Evolutionary conservation across 371 early-diverging fungal genomes (phyloP).

Genomic region (Mucor saturninus): DNA sequence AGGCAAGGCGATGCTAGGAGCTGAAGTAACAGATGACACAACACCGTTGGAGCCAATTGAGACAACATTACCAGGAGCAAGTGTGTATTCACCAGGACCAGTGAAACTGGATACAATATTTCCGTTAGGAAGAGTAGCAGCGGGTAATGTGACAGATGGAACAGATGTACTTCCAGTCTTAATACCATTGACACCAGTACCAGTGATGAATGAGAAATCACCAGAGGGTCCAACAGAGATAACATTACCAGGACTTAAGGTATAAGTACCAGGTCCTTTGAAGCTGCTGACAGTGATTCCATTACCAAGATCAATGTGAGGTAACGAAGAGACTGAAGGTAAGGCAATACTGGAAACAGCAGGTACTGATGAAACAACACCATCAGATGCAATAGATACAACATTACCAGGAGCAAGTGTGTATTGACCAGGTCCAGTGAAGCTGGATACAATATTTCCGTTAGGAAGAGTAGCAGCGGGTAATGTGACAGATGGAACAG

Average conservation of each 20-base stretch:
- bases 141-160: neutral
- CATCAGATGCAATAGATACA: neutral
- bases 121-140: neutral
- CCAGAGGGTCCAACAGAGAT: neutral
- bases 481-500: neutral
- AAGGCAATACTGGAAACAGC: neutral
- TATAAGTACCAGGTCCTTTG: conserved; percentile 5
- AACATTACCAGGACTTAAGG: neutral
- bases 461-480: neutral
- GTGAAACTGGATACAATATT: neutral
- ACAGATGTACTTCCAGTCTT: neutral
- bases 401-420: conserved; percentile 11
- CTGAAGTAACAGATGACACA: neutral
- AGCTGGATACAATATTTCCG: neutral
- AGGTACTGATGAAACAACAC: neutral
- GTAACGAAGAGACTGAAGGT: neutral
- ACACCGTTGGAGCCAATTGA: neutral
- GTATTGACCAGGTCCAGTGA: conserved; percentile 1
- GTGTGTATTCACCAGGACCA: conserved; percentile 14
- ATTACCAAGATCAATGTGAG: neutral
- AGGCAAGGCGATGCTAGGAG: neutral
- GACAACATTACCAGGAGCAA: conserved; percentile 7
- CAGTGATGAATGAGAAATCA: neutral
- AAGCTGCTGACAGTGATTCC: neutral
- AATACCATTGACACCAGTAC: conserved; percentile 2